These are phyloP conservation scores for Apiospora koreana DNA, from an alignment of 2,329 filamentous ascomycete genomes.

Conservation along the genomic window DNA sequence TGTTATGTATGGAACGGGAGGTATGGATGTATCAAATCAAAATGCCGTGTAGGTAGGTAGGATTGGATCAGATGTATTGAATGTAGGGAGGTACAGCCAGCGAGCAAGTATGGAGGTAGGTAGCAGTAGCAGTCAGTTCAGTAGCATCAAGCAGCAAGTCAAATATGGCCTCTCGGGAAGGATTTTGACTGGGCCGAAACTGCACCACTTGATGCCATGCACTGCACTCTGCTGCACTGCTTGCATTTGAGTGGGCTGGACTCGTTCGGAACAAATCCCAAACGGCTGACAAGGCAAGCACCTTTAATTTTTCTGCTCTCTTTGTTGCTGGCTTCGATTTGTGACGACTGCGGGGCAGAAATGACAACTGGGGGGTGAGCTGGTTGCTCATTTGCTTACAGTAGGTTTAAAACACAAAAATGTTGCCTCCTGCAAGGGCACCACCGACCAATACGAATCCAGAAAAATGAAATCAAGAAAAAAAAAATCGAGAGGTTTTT, in stretches of 20 bases:
- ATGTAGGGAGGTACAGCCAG: too few relatives aligned
- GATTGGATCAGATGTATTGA: too few relatives aligned
- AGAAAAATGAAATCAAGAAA: neutral
- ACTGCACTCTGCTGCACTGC: neutral
- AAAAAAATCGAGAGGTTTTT: neutral
- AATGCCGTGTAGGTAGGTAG: neutral
- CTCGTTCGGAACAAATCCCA: constrained; percentile 7
- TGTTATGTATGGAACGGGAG: constrained; percentile 5
- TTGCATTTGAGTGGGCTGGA: constrained; percentile 5
- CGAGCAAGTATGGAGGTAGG: too few relatives aligned
- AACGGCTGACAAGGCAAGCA: neutral
- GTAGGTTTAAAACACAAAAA: neutral
- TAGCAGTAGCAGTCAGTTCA: too few relatives aligned
- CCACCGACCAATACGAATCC: constrained; percentile 6
- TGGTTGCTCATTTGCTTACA: constrained; percentile 11
- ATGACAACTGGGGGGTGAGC: neutral
- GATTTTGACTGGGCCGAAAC: constrained; percentile 3
- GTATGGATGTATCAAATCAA: neutral
- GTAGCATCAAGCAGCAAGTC: neutral
- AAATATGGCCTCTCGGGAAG: neutral
- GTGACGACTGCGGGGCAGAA: constrained; percentile 9
- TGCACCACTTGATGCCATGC: neutral
- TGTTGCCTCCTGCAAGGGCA: neutral
- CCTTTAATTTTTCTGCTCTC: neutral
- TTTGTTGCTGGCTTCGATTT: neutral